phyloP scores from a whole-genome alignment of 495 filamentous ascomycete species.

The Physcia stellaris region DNA sequence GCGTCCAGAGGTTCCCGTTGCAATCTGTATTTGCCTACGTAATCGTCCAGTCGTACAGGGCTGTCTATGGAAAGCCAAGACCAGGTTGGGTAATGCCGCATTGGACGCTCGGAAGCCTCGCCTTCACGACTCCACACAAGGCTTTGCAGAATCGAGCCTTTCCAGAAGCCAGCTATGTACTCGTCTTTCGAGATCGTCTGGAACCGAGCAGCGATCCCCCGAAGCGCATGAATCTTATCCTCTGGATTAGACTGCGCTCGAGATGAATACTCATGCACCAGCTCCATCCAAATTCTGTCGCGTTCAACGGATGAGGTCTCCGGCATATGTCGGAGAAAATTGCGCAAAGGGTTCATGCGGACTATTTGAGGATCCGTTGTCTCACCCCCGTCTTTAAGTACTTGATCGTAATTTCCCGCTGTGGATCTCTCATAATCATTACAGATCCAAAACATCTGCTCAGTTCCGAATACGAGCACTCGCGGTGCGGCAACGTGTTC shows the following conservation, averaged over 20 bases:
- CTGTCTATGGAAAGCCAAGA: neutral
- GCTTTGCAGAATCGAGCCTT: neutral
- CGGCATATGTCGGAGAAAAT: too few species aligned
- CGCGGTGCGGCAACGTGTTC: neutral
- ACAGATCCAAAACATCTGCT: constrained; percentile 1
- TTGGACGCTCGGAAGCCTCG: neutral
- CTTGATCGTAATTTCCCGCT: too few species aligned
- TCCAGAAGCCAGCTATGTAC: neutral
- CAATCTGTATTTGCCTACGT: neutral
- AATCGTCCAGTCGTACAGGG: neutral
- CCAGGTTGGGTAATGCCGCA: neutral
- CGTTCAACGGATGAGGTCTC: neutral
- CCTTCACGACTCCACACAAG: neutral
- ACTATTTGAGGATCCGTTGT: neutral
- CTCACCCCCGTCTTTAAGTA: neutral
- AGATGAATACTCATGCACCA: neutral
- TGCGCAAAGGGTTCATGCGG: neutral
- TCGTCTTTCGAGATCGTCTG: neutral
- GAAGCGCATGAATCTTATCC: neutral
- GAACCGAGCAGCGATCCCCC: neutral
- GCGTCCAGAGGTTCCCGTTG: neutral
- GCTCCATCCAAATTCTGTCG: neutral
- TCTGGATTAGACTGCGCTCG: neutral
- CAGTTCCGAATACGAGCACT: neutral
- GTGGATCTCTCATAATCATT: neutral